Evolutionary conservation across 2,329 filamentous ascomycete species (phyloP).

Genomic region (Ceratocystis albifundus): DNA sequence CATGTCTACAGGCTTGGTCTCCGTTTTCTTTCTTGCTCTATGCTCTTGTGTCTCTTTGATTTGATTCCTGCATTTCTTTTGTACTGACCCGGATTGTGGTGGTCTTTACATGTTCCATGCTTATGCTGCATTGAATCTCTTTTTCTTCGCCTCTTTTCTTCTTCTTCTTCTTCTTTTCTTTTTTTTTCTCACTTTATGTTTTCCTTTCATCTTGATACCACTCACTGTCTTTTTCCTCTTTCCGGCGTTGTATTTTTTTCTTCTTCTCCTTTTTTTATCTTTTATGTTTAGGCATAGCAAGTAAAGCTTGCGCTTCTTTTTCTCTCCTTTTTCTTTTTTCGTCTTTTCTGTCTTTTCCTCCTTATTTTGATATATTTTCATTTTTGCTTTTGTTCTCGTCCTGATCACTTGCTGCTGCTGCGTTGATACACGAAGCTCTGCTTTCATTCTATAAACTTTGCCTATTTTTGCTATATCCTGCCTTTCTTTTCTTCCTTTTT

Average conservation of each 20-base stretch:
- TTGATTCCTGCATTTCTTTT: too few relatives aligned
- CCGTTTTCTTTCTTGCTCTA: background rate
- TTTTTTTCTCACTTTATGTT: too few relatives aligned
- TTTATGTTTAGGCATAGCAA: background rate
- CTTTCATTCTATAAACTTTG: conserved; percentile 4
- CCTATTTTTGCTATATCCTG: background rate
- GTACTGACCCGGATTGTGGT: too few relatives aligned
- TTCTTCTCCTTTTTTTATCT: background rate
- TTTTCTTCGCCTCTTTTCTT: background rate
- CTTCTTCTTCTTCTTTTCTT: background rate
- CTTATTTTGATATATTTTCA: background rate
- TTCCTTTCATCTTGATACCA: background rate
- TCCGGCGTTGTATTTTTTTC: background rate
- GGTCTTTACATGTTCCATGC: background rate
- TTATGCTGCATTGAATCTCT: background rate
- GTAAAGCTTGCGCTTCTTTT: background rate
- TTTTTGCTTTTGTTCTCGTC: background rate
- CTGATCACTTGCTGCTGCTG: too few relatives aligned
- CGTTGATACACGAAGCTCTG: background rate
- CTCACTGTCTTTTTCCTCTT: background rate
- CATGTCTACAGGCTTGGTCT: background rate
- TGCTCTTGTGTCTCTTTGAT: background rate
- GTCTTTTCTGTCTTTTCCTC: background rate
- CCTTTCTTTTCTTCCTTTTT: too few relatives aligned
- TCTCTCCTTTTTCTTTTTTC: conserved; percentile 13